Conservation (phyloP, 2,329 filamentous ascomycete genomes). For the Diaporthe sp. region DNA sequence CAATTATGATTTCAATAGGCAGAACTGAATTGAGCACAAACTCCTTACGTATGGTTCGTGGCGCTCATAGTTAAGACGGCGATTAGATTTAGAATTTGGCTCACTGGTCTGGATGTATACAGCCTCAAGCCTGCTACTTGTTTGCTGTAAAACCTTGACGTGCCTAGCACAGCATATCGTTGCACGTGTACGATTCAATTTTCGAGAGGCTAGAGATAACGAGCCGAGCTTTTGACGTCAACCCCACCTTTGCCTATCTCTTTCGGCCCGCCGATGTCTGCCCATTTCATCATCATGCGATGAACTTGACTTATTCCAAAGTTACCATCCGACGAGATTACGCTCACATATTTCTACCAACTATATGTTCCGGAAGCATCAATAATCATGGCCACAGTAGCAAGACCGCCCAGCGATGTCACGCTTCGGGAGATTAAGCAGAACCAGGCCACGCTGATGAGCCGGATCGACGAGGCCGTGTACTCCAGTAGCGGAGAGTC, state of each 20-base stretch:
- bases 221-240: neutral
- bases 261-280: neutral
- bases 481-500: conserved; percentile 1
- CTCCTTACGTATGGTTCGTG: too few relatives aligned
- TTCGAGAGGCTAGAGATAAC: neutral
- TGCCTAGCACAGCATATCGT: neutral
- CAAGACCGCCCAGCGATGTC: neutral
- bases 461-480: conserved; percentile 21
- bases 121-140: too few relatives aligned
- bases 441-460: conserved; percentile 18
- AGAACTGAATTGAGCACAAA: neutral
- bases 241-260: conserved; percentile 24
- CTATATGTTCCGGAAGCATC: too few relatives aligned
- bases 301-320: neutral
- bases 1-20: neutral
- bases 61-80: neutral
- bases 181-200: neutral
- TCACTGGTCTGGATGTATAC: too few relatives aligned
- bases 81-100: neutral
- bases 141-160: neutral
- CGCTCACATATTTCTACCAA: too few relatives aligned
- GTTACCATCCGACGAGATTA: neutral
- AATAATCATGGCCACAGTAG: neutral
- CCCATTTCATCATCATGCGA: neutral
- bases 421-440: conserved; percentile 7